Evolutionary conservation across 768 basidiomycete species (phyloP).

Genomic region (Collybiopsis luxurians): DNA sequence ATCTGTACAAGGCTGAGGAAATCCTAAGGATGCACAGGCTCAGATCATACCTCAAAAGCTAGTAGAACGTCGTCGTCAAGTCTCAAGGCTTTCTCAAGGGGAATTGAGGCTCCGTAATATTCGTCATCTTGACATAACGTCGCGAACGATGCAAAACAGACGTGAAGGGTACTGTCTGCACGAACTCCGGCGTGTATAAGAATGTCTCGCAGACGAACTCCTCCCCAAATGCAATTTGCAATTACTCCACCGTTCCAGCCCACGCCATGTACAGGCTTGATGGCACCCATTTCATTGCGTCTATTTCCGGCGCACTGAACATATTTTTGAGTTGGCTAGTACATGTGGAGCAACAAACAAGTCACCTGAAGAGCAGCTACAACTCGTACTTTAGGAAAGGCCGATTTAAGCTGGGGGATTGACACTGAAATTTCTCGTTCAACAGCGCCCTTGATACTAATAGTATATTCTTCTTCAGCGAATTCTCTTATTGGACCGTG

Average conservation of each 20-base stretch:
- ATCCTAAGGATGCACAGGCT: neutral
- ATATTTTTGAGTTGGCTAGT: neutral
- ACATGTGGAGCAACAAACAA: neutral
- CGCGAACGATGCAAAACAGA: conserved; percentile 59
- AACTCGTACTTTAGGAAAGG: conserved; percentile 39
- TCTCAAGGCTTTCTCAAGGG: conserved; percentile 47
- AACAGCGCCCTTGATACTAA: conserved; percentile 36
- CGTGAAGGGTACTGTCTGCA: conserved; percentile 36
- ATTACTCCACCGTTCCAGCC: conserved; percentile 69
- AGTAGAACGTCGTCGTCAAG: conserved; percentile 51
- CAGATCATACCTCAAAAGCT: conserved; percentile 51
- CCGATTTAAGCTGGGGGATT: conserved; percentile 35
- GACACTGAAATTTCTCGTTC: conserved; percentile 31
- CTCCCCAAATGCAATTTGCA: conserved; percentile 67
- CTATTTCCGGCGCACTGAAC: conserved; percentile 62
- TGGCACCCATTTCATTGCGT: conserved; percentile 59
- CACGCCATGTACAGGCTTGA: conserved; percentile 57
- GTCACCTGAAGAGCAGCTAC: conserved; percentile 57
- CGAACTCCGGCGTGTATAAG: conserved; percentile 43
- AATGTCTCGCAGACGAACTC: conserved; percentile 55
- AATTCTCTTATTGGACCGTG: conserved; percentile 60
- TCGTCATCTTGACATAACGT: conserved; percentile 60
- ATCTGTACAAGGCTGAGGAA: conserved; percentile 39
- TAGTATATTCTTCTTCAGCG: conserved; percentile 39
- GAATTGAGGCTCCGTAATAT: conserved; percentile 64